phyloP scores from a whole-genome alignment of 1,284 basidiomycete species.

The Microbotryum silenes-acaulis region DNA sequence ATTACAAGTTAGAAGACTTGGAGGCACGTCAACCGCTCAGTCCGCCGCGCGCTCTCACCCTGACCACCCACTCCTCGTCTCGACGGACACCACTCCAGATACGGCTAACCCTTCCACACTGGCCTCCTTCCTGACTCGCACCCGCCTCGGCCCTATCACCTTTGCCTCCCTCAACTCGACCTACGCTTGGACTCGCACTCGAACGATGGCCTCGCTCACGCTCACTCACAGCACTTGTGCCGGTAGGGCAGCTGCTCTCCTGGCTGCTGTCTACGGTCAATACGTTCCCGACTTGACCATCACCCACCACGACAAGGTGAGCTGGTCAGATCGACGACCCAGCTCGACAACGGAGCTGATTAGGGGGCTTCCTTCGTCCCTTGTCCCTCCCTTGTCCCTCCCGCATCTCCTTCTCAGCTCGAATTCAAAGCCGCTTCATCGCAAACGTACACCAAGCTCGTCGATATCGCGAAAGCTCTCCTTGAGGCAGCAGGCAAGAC shows the following conservation, averaged over 20 bases:
- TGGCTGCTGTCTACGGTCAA: slow-evolving; percentile 27
- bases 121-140: background rate
- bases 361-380: background rate
- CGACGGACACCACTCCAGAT: too few relatives aligned
- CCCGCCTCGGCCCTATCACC: background rate
- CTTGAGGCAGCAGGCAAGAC: slow-evolving; percentile 31
- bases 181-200: background rate
- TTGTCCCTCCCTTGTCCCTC: too few relatives aligned
- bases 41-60: too few relatives aligned
- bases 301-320: slow-evolving; percentile 19
- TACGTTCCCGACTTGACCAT: slow-evolving; percentile 16
- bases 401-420: slow-evolving; percentile 7
- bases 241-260: slow-evolving; percentile 10
- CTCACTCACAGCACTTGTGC: slow-evolving; percentile 9
- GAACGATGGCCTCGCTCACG: background rate
- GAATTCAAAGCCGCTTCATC: slow-evolving; percentile 1
- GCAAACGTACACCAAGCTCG: slow-evolving; percentile 6
- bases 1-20: too few relatives aligned
- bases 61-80: too few relatives aligned
- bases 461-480: slow-evolving; percentile 17
- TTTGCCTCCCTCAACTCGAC: background rate
- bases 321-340: background rate
- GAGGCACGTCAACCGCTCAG: too few relatives aligned
- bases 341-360: background rate
- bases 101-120: too few relatives aligned